Percentiles rank a stretch among this genome's conserved stretches.
phyloP scores from a whole-genome alignment of 1,139 yeast species.

The Suhomyces guaymorum region DNA sequence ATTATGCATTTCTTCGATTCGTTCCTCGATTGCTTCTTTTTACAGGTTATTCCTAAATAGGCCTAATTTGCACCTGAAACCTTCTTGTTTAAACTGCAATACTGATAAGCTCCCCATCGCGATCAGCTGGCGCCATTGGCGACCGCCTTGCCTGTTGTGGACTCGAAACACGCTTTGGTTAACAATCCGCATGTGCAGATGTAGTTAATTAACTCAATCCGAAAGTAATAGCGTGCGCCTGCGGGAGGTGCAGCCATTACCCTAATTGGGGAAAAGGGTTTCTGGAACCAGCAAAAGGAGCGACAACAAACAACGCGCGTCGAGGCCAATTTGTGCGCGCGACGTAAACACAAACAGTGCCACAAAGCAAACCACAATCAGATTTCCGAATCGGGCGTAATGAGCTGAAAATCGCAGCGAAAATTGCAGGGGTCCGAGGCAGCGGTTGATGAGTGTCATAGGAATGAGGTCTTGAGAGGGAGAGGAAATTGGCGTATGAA shows the following conservation, averaged over 20 bases:
- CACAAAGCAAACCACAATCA: conserved; percentile 11
- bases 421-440: conserved; percentile 6
- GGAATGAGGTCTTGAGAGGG: no score
- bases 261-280: conserved; percentile 12
- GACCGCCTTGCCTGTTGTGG: no score
- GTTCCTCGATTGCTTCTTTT: no score
- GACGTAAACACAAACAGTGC: conserved; percentile 11
- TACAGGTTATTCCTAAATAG: not conserved
- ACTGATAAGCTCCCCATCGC: no score
- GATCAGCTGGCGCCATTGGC: no score
- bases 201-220: conserved; percentile 8
- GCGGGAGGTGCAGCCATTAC: conserved; percentile 6
- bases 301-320: conserved; percentile 12
- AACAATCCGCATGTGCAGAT: no score
- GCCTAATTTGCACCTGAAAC: no score
- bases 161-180: no score
- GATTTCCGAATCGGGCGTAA: conserved; percentile 12
- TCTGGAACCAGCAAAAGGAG: conserved; percentile 11
- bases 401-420: conserved; percentile 10
- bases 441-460: no score
- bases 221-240: conserved; percentile 7
- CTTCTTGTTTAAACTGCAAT: no score
- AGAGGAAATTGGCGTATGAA: no score
- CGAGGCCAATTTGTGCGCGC: conserved; percentile 7
- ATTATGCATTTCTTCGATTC: no score